Evolutionary conservation across 2,329 filamentous ascomycete genomes (phyloP).

Genomic region (Biscogniauxia mediterranea): DNA sequence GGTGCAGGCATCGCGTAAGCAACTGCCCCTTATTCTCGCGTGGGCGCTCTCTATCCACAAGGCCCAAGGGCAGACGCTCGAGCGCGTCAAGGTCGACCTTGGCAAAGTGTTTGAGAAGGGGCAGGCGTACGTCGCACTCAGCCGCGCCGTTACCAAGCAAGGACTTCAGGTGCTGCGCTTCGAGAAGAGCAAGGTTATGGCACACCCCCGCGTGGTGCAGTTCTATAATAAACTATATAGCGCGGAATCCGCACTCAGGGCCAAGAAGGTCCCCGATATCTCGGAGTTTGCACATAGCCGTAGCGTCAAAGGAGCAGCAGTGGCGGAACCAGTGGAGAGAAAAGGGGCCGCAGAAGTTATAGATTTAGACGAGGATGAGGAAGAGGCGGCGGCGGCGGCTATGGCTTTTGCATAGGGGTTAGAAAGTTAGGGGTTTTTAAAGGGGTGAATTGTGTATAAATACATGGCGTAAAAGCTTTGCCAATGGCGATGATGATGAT

Average conservation of each 20-base stretch:
- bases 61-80: conserved; percentile 90
- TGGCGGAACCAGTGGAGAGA: neutral
- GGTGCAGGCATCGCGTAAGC: conserved; percentile 65
- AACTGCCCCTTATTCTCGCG: conserved; percentile 85
- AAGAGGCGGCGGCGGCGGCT: conserved; percentile 44
- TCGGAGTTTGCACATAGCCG: conserved; percentile 39
- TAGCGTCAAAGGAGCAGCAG: conserved; percentile 18
- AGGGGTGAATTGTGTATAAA: too few relatives aligned
- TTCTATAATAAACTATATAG: conserved; percentile 85
- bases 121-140: conserved; percentile 94
- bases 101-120: conserved; percentile 94
- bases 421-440: too few relatives aligned
- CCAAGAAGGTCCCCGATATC: conserved; percentile 34
- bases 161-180: conserved; percentile 88
- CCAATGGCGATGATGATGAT: too few relatives aligned
- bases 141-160: conserved; percentile 82
- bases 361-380: conserved; percentile 42
- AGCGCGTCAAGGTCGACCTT: conserved; percentile 91
- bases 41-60: conserved; percentile 99
- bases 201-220: conserved; percentile 78
- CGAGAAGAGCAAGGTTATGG: conserved; percentile 88
- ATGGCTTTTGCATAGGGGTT: too few relatives aligned
- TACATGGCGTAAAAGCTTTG: too few relatives aligned
- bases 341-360: conserved; percentile 5
- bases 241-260: conserved; percentile 55